phyloP scores from a whole-genome alignment of 2,329 filamentous ascomycete genomes.

The Chaetothyriales sp. region DNA sequence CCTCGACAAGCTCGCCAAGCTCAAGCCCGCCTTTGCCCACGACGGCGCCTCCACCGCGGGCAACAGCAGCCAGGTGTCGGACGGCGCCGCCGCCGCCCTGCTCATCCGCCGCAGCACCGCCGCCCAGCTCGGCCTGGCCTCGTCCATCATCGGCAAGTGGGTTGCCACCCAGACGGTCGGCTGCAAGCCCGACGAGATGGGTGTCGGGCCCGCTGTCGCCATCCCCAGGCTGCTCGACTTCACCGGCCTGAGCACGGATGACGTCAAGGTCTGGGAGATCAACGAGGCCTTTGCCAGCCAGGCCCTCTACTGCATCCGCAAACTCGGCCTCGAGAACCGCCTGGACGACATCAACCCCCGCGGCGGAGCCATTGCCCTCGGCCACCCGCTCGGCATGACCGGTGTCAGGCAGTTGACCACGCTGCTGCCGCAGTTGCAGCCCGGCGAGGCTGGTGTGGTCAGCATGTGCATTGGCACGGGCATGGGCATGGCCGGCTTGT shows the following conservation, averaged over 20 bases:
- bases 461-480: constrained; percentile 81
- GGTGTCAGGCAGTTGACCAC: constrained; percentile 68
- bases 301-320: constrained; percentile 54
- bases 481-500: constrained; percentile 60
- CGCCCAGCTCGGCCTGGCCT: constrained; percentile 51
- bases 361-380: constrained; percentile 85
- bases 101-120: constrained; percentile 76
- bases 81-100: constrained; percentile 70
- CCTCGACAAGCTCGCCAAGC: constrained; percentile 54
- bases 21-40: constrained; percentile 72
- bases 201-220: constrained; percentile 70
- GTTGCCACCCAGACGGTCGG: constrained; percentile 61
- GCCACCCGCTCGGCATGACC: constrained; percentile 80
- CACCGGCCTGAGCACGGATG: constrained; percentile 49
- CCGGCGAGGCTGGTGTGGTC: constrained; percentile 62
- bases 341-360: constrained; percentile 67
- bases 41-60: constrained; percentile 70
- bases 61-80: constrained; percentile 71
- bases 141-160: constrained; percentile 66
- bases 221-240: constrained; percentile 66
- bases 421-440: constrained; percentile 53
- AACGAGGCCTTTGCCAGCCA: constrained; percentile 64
- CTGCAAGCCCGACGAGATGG: constrained; percentile 84
- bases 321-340: constrained; percentile 38
- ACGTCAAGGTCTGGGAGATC: constrained; percentile 81